phyloP scores from a whole-genome alignment of 2,329 filamentous ascomycete species.

The Fusarium austroafricanum region DNA sequence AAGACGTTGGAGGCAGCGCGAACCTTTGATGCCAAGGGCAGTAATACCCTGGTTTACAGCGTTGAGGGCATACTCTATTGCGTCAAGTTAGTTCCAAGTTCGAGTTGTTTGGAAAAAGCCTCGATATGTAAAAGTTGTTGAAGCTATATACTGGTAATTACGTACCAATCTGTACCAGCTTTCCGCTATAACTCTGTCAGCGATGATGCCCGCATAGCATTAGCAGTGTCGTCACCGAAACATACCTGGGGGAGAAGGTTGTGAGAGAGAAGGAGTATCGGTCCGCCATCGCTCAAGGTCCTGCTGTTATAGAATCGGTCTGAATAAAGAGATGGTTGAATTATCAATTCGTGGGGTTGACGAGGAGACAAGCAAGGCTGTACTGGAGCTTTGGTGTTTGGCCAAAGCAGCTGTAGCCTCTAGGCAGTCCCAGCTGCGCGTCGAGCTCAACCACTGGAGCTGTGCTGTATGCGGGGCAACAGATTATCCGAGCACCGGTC shows the following conservation, averaged over 20 bases:
- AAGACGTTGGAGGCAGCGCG: slow-evolving; percentile 33
- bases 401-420: slow-evolving; percentile 47
- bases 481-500: slow-evolving; percentile 45
- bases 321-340: slow-evolving; percentile 20
- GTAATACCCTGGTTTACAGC: slow-evolving; percentile 99
- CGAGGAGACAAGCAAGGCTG: slow-evolving; percentile 45
- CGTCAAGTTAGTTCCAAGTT: slow-evolving; percentile 29
- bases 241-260: slow-evolving; percentile 98
- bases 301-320: slow-evolving; percentile 13
- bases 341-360: slow-evolving; percentile 42
- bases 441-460: slow-evolving; percentile 49
- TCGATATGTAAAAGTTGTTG: neutral
- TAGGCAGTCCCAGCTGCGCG: slow-evolving; percentile 55
- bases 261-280: slow-evolving; percentile 99
- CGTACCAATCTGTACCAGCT: slow-evolving; percentile 95
- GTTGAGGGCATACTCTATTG: slow-evolving; percentile 95
- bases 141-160: slow-evolving; percentile 16
- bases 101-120: neutral
- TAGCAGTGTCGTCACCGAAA: slow-evolving; percentile 47
- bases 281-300: slow-evolving; percentile 80
- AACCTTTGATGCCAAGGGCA: slow-evolving; percentile 97
- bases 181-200: slow-evolving; percentile 77
- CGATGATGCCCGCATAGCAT: slow-evolving; percentile 46
- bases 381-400: slow-evolving; percentile 51
- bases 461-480: slow-evolving; percentile 38